Evolutionary conservation across 176 grass and related monocot genomes (phyloP), one percentile per base, ranked within the genome.

Genomic region (Melocanna baccifera): DNA sequence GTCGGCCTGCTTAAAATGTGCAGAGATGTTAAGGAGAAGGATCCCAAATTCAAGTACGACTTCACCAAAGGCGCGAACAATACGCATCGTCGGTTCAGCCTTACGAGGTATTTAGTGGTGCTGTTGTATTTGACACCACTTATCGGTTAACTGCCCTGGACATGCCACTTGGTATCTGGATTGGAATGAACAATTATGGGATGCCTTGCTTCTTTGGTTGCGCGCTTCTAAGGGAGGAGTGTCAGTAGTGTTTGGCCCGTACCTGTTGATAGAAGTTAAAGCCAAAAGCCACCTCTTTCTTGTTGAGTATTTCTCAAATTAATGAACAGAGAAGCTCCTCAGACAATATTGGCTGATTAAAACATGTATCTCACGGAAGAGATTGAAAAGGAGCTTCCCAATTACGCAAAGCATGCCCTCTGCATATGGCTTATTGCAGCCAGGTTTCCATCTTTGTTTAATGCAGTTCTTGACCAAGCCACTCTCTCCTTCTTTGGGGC

Each of bases 161-260:
- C 55, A 86, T 90, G 85, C 4, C 66, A 25, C 79, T 94, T 2
- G 91, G 91, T 39, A 86, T 97, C 52, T 97, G 89, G 89, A 53
- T 97, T 73, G 94, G 94, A 69, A 83, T 91, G 91, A 88, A 94
- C 77, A 92, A 92, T 72, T 77, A 82, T 86, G 94, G 94, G 45
- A 85, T 75, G 63, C 81, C 87, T 23, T 94, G 85, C 79, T 90
- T 90, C 79, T 86, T 92, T 51, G 79, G 80, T 55, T 90, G 87
- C 3, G 53, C 59, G 0, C 85, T 97, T 81, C 71, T 94, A 29
- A 64, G 76, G 26, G 89, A 90, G 43, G 91, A 79, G 83, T 91
- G 84, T 90, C 41, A 58, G 16, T 55, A 83, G 40, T 90, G n/a
- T n/a, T n/a, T n/a, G n/a, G n/a, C n/a, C n/a, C n/a, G n/a, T n/a